These are phyloP conservation scores for Coriolopsis trogii DNA, from an alignment of 1,284 basidiomycete species.

Conservation along the genomic window DNA sequence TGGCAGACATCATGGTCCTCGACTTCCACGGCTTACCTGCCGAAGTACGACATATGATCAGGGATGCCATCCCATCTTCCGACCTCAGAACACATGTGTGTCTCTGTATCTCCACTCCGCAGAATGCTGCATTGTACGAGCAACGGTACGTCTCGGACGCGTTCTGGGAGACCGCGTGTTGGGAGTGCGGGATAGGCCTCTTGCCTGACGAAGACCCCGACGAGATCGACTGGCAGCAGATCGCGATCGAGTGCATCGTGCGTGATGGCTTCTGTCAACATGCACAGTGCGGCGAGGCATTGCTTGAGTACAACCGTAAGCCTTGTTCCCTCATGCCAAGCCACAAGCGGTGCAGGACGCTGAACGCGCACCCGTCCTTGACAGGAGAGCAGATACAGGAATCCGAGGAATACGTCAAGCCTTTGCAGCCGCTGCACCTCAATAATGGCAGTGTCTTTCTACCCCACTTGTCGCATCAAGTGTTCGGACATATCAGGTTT, in stretches of 20 bases:
- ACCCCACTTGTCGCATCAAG: not conserved
- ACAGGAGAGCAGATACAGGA: conserved; percentile 1
- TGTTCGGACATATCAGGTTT: not conserved
- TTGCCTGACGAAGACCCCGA: not conserved
- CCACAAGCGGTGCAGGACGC: too few species aligned
- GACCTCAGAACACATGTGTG: conserved; percentile 17
- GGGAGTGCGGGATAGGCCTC: conserved; percentile 10
- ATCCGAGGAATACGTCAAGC: not conserved
- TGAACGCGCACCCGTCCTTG: too few species aligned
- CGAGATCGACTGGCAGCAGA: not conserved
- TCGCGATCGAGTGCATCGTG: conserved; percentile 8
- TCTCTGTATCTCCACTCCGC: not conserved
- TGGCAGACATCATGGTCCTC: not conserved
- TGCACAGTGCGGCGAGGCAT: conserved; percentile 5
- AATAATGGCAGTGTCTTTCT: not conserved
- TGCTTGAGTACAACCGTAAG: conserved; percentile 10
- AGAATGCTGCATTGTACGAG: conserved; percentile 10
- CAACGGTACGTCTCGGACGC: conserved; percentile 2
- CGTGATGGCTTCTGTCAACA: conserved; percentile 11
- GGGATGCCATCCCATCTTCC: conserved; percentile 1
- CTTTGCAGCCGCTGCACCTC: not conserved
- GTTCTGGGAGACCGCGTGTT: conserved; percentile 21
- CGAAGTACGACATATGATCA: conserved; percentile 11
- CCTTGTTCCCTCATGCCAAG: not conserved
- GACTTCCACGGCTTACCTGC: not conserved